Conservation (phyloP, 2,329 filamentous ascomycete species). For the Phialophora chinensis region DNA sequence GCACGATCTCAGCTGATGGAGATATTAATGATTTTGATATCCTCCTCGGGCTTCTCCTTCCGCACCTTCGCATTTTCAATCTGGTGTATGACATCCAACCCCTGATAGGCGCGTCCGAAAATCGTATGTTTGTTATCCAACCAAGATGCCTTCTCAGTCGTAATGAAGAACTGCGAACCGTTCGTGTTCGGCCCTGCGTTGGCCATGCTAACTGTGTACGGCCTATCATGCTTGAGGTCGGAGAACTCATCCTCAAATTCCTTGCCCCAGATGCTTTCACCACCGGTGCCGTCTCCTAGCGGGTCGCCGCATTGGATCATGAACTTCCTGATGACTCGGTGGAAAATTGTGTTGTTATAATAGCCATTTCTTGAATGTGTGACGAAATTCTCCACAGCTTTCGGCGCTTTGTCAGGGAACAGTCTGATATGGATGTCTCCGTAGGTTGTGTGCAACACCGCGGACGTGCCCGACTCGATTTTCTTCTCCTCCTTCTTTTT, state of each 20-base stretch:
- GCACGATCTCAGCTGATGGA: slow-evolving; percentile 40
- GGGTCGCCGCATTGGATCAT: slow-evolving; percentile 95
- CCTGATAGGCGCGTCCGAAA: slow-evolving; percentile 87
- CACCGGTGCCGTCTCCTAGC: slow-evolving; percentile 84
- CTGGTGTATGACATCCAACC: slow-evolving; percentile 91
- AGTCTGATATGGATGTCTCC: slow-evolving; percentile 93
- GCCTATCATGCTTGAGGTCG: slow-evolving; percentile 88
- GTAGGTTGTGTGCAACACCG: slow-evolving; percentile 87
- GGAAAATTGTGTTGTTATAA: slow-evolving; percentile 98
- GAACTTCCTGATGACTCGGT: slow-evolving; percentile 95
- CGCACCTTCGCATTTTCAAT: slow-evolving; percentile 90
- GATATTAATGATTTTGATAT: slow-evolving; percentile 97
- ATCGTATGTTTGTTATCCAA: slow-evolving; percentile 95
- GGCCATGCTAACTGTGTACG: slow-evolving; percentile 96
- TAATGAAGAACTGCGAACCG: slow-evolving; percentile 94
- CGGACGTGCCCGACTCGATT: slow-evolving; percentile 75
- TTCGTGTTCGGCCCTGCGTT: slow-evolving; percentile 96
- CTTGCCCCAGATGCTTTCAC: slow-evolving; percentile 89
- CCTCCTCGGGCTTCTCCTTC: slow-evolving; percentile 93
- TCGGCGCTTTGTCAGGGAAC: slow-evolving; percentile 90
- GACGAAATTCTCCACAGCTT: slow-evolving; percentile 96
- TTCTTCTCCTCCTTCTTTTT: slow-evolving; percentile 61
- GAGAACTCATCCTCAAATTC: slow-evolving; percentile 95
- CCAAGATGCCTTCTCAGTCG: slow-evolving; percentile 94
- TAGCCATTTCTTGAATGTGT: slow-evolving; percentile 88